A percentile compares a stretch with the other conserved stretches of the same genome.
Evolutionary conservation across 2,329 filamentous ascomycete genomes (phyloP).

Genomic region (Bertia moriformis): DNA sequence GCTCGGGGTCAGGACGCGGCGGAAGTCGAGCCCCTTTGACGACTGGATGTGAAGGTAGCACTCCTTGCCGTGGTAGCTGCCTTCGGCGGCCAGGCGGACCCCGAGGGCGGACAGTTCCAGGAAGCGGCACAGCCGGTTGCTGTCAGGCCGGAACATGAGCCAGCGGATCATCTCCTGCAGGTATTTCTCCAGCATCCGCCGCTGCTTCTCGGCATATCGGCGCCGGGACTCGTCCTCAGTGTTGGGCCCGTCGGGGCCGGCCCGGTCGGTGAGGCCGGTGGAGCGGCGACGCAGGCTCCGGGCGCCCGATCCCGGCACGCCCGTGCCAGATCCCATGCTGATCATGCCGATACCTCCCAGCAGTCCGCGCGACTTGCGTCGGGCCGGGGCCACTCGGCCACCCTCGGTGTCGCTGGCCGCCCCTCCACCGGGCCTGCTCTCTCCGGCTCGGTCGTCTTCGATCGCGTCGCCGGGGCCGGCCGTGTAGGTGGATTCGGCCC

Average conservation of each 20-base stretch:
- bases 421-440: too few species aligned
- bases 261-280: slow-evolving; percentile 30
- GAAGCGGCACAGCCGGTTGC: slow-evolving; percentile 90
- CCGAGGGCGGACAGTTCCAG: slow-evolving; percentile 86
- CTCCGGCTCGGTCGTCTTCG: slow-evolving; percentile 33
- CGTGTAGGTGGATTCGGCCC: too few species aligned
- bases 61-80: slow-evolving; percentile 95
- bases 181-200: slow-evolving; percentile 76
- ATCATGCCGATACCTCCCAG: too few species aligned
- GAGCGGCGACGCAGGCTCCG: slow-evolving; percentile 38
- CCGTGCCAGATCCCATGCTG: slow-evolving; percentile 17
- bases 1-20: slow-evolving; percentile 63
- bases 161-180: slow-evolving; percentile 87
- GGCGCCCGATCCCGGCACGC: too few species aligned
- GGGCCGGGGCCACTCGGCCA: slow-evolving; percentile 18
- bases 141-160: slow-evolving; percentile 91
- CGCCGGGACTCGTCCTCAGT: slow-evolving; percentile 31
- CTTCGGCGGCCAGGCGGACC: slow-evolving; percentile 83
- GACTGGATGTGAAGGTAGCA: slow-evolving; percentile 86
- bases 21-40: slow-evolving; percentile 74
- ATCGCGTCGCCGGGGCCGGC: too few species aligned
- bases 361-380: slow-evolving; percentile 27
- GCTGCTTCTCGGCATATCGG: slow-evolving; percentile 67
- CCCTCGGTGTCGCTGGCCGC: slow-evolving; percentile 58
- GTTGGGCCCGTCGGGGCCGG: slow-evolving; percentile 26